phyloP scores from a whole-genome alignment of 495 filamentous ascomycete genomes.

The Achaetomiella virescens region DNA sequence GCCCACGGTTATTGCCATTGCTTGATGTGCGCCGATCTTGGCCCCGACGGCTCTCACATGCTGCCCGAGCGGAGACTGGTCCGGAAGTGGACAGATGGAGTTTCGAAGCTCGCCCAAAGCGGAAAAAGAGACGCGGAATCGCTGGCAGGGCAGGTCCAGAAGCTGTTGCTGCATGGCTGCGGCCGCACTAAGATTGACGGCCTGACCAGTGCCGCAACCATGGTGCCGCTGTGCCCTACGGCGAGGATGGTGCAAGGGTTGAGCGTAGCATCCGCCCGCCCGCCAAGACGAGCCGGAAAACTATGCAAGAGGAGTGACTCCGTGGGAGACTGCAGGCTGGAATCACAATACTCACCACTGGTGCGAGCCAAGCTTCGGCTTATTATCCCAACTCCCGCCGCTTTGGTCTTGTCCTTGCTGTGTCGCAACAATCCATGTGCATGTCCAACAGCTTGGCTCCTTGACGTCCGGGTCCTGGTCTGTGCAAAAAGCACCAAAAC shows the following conservation, averaged over 20 bases:
- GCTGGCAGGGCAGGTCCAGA: background rate
- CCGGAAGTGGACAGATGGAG: background rate
- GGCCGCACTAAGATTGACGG: background rate
- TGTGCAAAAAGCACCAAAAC: background rate
- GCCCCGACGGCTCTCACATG: background rate
- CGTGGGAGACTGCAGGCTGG: background rate
- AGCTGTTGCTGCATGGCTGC: background rate
- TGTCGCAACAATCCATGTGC: background rate
- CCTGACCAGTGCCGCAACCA: conserved; percentile 2
- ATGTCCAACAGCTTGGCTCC: background rate
- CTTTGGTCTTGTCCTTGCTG: background rate
- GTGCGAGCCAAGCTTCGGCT: conserved; percentile 19
- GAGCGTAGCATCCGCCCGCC: conserved; percentile 14
- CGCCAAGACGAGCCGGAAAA: conserved; percentile 23
- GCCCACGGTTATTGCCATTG: background rate
- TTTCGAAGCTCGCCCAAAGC: background rate
- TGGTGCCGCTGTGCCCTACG: background rate
- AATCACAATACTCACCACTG: conserved; percentile 4
- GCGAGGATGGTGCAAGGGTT: background rate
- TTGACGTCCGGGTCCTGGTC: background rate
- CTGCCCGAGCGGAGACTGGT: background rate
- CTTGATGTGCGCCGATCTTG: background rate
- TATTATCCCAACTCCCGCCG: conserved; percentile 17
- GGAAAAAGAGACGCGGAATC: background rate
- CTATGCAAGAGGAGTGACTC: conserved; percentile 18